A percentile compares a stretch with the other conserved stretches of the same genome.
phyloP scores from a whole-genome alignment of 495 filamentous ascomycete genomes.

The Penicillium subrubescens region DNA sequence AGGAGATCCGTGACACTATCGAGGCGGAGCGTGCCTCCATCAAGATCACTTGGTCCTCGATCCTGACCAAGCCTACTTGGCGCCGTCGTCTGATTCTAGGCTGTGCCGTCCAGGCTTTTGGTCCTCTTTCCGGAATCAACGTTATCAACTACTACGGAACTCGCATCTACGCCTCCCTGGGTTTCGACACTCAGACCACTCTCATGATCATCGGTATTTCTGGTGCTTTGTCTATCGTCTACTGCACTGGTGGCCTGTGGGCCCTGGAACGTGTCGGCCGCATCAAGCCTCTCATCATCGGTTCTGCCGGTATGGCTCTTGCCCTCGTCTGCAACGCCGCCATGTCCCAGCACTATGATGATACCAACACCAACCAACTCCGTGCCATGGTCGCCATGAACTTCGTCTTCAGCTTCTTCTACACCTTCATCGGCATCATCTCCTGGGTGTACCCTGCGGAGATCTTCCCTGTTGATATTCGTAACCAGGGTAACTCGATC shows the following conservation, averaged over 20 bases:
- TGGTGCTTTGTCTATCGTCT: constrained; percentile 43
- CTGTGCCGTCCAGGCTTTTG: constrained; percentile 54
- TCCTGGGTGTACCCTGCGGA: constrained; percentile 59
- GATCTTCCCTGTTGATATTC: constrained; percentile 55
- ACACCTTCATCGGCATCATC: constrained; percentile 52
- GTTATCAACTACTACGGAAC: constrained; percentile 61
- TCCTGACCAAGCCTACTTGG: constrained; percentile 50
- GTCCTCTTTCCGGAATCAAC: constrained; percentile 55
- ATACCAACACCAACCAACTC: constrained; percentile 35
- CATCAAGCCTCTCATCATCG: constrained; percentile 46
- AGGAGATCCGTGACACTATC: constrained; percentile 30
- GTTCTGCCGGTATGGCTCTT: constrained; percentile 43
- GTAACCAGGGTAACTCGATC: constrained; percentile 51
- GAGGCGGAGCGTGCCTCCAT: constrained; percentile 16
- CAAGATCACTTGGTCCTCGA: constrained; percentile 41
- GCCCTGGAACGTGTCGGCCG: constrained; percentile 50
- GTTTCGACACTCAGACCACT: constrained; percentile 46
- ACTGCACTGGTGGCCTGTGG: constrained; percentile 33
- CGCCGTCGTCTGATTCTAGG: constrained; percentile 53
- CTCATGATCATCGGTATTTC: constrained; percentile 55
- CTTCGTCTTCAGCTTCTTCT: constrained; percentile 53
- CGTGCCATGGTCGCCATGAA: constrained; percentile 54
- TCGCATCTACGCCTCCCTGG: constrained; percentile 53
- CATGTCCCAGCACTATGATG: constrained; percentile 30
- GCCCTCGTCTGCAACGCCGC: constrained; percentile 46